Evolutionary conservation across 176 grass and related monocot species (phyloP), one percentile per base, ranked within the genome.

Genomic region (Triticum timopheevii): DNA sequence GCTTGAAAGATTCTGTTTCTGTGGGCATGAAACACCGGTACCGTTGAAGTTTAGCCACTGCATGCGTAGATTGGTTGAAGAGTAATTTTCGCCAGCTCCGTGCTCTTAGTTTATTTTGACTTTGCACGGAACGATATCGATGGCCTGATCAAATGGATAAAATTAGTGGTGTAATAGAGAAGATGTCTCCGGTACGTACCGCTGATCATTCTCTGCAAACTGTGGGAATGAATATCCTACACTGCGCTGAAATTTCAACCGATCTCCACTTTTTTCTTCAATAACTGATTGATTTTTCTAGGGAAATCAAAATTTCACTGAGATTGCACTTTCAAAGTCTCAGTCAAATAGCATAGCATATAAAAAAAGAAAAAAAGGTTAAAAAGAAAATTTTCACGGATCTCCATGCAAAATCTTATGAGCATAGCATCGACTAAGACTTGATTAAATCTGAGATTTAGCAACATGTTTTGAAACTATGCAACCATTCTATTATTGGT

Each of bases 1-100:
- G 4, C 23, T 80, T 80, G 82, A 89, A 89, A 89, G 69, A 81
- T 81, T 82, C 88, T 72, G 17, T 86, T 86, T 45, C 79, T 71
- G 25, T 20, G 34, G 59, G 56, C 8, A 59, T 24, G 75, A 33
- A 13, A 36, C 62, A 16, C 15, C 35, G 35, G 35, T 1, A 36
- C 35, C 74, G 61, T 88, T 63, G 39, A 78, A 67, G 80, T 13
- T 83, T 83, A 49, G 12, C 17, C 12, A 7, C 45, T 15, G n/a
- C 63, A 4, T 15, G 22, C 62, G 28, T 22, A 11, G 52, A 20
- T 59, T 22, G 20, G 20, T 59, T 59, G 56, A 59, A 59, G 56
- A 22, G 56, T 59, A 59, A 59, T 22, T 59, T 59, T 15, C 12
- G 0, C 7, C 19, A 9, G 19, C 7, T 59, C 56, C 56, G 7